A percentile compares a stretch with the other conserved stretches of the same genome.
These are phyloP conservation scores for Acacia melanoxylon DNA, from an alignment of 306 rosid species.

Conservation along the genomic window DNA sequence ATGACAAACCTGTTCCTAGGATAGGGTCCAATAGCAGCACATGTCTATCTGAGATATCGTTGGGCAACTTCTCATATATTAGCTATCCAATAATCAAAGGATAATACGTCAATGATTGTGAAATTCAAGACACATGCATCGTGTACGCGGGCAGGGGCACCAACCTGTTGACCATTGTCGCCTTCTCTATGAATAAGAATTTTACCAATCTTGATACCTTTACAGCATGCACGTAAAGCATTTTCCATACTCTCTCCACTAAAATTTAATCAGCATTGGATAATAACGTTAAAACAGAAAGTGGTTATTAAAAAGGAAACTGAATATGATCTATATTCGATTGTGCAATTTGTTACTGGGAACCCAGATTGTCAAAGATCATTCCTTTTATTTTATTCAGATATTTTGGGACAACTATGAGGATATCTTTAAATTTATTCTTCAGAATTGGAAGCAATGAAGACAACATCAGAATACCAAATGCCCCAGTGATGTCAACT, in stretches of 20 bases:
- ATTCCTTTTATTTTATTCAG: slow-evolving; percentile 10
- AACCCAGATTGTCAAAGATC: background rate
- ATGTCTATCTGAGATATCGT: slow-evolving; percentile 95
- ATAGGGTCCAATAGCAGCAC: slow-evolving; percentile 95
- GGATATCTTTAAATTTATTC: slow-evolving; percentile 14
- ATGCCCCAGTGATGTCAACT: slow-evolving; percentile 9
- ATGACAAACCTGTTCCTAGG: slow-evolving; percentile 87
- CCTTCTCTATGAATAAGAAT: slow-evolving; percentile 98
- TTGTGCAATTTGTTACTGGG: slow-evolving; percentile 12
- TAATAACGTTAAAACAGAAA: slow-evolving; percentile 11
- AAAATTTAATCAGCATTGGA: slow-evolving; percentile 30
- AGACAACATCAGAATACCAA: slow-evolving; percentile 4
- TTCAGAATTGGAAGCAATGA: slow-evolving; percentile 24
- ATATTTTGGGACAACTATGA: background rate
- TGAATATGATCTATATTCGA: background rate
- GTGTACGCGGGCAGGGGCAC: slow-evolving; percentile 33
- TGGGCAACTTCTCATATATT: slow-evolving; percentile 89
- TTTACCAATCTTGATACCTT: slow-evolving; percentile 99
- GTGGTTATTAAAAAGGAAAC: background rate
- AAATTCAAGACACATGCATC: background rate
- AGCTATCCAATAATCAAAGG: slow-evolving; percentile 54
- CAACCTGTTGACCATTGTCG: slow-evolving; percentile 95
- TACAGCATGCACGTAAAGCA: slow-evolving; percentile 95
- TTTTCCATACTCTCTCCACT: slow-evolving; percentile 99
- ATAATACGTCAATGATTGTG: slow-evolving; percentile 11